Evolutionary conservation across 192 early-diverging fungal species (phyloP), one percentile per base, ranked within the genome.

Genomic region (Entrophospora sp.): DNA sequence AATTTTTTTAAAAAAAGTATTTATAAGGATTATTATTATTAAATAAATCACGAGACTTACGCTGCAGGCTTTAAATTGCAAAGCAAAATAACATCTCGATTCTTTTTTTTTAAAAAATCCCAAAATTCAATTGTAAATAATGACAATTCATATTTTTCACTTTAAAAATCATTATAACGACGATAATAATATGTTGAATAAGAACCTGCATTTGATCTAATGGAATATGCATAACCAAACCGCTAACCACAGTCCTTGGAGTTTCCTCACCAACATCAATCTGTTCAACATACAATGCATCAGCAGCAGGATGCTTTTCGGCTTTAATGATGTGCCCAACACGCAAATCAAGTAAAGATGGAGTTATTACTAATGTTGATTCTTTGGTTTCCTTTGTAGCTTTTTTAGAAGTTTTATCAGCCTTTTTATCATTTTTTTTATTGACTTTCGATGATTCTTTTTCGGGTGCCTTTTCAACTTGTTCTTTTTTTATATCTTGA

Each of bases 21-120:
- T n/a, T n/a, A n/a, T n/a, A n/a, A n/a, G n/a, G n/a, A 13, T 14
- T 8, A 13, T 13, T 51, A 24, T 27, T 51, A 3, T 1, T 12
- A 51, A 14, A 48, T 24, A 4, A 20, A 52, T 25, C 16, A 30
- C 8, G 30, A 27, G 13, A 37, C 59, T 61, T 44, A 61, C 59
- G 79, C 77, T 6, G 83, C 94, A 24, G 96, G 96, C 79, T 99
- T 99, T 71, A 99, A 75, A 67, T 99, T 99, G 76, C 89, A 90
- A 56, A 98, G 75, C 44, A 92, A 83, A 32, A 91, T 71, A 6
- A 83, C 81, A 25, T 79, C 77, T 40, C 86, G 83, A 68, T 83
- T 71, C 73, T 75, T 46, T 22, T 20, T n/a, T n/a, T n/a, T n/a
- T n/a, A n/a, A n/a, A n/a, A n/a, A n/a, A n/a, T n/a, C n/a, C n/a